These are phyloP conservation scores for Wallacemonas rigidus DNA, from an alignment of 208 protist species.

Conservation along the genomic window DNA sequence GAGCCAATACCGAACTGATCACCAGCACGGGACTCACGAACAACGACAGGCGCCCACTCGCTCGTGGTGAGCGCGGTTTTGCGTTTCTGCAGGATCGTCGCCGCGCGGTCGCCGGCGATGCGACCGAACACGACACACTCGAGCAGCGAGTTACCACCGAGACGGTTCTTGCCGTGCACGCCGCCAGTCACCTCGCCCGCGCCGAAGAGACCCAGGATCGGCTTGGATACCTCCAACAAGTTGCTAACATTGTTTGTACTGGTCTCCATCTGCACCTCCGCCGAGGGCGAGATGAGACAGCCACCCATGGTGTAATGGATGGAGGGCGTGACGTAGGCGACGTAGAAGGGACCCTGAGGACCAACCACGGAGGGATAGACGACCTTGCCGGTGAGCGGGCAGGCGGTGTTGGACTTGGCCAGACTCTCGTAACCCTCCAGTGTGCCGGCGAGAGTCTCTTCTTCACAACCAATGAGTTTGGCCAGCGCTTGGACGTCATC, in stretches of 20 bases:
- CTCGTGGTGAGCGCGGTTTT: constrained; percentile 32
- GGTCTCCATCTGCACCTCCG: constrained; percentile 68
- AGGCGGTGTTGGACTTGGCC: constrained; percentile 30
- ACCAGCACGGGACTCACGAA: constrained; percentile 51
- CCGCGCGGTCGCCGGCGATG: constrained; percentile 73
- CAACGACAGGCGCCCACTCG: constrained; percentile 53
- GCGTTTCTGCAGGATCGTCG: constrained; percentile 57
- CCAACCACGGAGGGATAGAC: constrained; percentile 72
- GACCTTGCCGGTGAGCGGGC: constrained; percentile 61
- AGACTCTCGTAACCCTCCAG: constrained; percentile 54
- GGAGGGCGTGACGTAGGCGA: constrained; percentile 90
- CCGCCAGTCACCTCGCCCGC: constrained; percentile 96
- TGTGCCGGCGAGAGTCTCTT: constrained; percentile 31
- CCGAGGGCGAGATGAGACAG: constrained; percentile 79
- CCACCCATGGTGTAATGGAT: constrained; percentile 98
- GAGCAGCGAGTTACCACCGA: constrained; percentile 95
- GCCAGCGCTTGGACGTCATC: constrained; percentile 52
- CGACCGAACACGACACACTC: constrained; percentile 95
- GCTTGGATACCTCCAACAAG: constrained; percentile 39
- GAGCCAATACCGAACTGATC: constrained; percentile 61
- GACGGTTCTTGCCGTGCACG: constrained; percentile 94
- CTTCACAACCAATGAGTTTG: constrained; percentile 58
- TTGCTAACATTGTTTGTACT: constrained; percentile 11
- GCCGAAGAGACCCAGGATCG: constrained; percentile 89
- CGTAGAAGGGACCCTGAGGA: constrained; percentile 66